Evolutionary conservation across 305 asterid species (phyloP).

Genomic region (Solanum hybrid): DNA sequence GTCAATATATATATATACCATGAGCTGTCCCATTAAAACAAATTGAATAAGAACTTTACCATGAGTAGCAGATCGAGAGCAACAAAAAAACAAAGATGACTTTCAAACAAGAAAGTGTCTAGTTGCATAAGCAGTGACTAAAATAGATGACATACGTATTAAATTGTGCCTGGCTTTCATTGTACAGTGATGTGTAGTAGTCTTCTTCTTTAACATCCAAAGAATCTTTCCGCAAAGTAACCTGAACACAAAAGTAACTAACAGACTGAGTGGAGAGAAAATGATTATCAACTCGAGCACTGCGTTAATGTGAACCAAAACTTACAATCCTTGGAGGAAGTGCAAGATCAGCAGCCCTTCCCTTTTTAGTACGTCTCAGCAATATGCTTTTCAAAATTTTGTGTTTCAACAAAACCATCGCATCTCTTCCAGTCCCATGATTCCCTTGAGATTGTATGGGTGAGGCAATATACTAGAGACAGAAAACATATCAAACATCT

Average conservation of each 20-base stretch:
- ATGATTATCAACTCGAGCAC: constrained; percentile 2
- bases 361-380: constrained; percentile 87
- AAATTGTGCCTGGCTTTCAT: constrained; percentile 79
- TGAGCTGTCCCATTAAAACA: neutral
- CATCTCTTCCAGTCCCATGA: constrained; percentile 39
- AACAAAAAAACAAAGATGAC: neutral
- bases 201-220: constrained; percentile 55
- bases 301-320: neutral
- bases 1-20: neutral
- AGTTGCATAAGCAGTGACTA: neutral
- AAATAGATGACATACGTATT: constrained; percentile 48
- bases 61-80: neutral
- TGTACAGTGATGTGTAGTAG: constrained; percentile 41
- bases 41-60: neutral
- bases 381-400: constrained; percentile 67
- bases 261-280: neutral
- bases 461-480: constrained; percentile 54
- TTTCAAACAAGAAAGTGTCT: neutral
- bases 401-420: constrained; percentile 77
- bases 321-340: constrained; percentile 87
- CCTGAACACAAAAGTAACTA: constrained; percentile 32
- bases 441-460: constrained; percentile 66
- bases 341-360: constrained; percentile 96
- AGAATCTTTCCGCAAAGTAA: constrained; percentile 59
- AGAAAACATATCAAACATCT: neutral